Conservation (phyloP, 495 filamentous ascomycete genomes). For the Chaetomium cochliodes region DNA sequence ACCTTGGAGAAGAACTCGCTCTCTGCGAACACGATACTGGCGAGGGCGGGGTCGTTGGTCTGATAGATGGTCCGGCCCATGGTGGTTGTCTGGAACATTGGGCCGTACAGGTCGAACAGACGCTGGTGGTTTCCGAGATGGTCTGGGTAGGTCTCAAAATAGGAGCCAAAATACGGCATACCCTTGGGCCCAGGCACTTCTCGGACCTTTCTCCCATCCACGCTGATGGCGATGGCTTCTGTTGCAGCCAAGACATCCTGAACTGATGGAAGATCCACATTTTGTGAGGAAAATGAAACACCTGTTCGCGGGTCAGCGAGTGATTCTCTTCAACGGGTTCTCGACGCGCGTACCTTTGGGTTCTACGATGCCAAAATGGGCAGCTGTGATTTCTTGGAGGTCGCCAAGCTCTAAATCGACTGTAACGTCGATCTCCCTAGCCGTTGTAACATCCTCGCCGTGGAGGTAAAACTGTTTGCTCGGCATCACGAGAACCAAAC, state of each 20-base stretch:
- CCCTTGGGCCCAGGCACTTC: constrained; percentile 47
- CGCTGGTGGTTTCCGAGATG: constrained; percentile 59
- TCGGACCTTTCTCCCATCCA: constrained; percentile 47
- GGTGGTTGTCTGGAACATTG: constrained; percentile 54
- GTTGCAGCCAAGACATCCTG: constrained; percentile 34
- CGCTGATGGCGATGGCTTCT: constrained; percentile 41
- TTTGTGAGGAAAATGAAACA: constrained; percentile 4
- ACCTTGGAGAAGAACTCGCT: constrained; percentile 54
- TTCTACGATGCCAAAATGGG: not conserved
- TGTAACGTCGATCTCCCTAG: not conserved
- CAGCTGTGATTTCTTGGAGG: not conserved
- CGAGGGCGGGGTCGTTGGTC: constrained; percentile 51
- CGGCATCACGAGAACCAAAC: not conserved
- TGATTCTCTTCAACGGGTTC: not conserved
- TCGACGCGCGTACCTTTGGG: not conserved
- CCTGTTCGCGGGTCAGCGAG: not conserved
- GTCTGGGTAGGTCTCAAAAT: constrained; percentile 58
- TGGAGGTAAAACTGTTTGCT: not conserved
- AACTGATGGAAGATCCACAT: constrained; percentile 26
- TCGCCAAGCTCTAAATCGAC: not conserved
- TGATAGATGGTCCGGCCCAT: constrained; percentile 51
- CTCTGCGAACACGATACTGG: constrained; percentile 45
- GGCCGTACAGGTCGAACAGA: constrained; percentile 54
- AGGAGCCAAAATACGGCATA: constrained; percentile 52
- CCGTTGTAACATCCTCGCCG: not conserved